A percentile compares a stretch with the other conserved stretches of the same genome.
Evolutionary conservation across 352 stramenopile species (phyloP).

Genomic region (Phytophthora sansomeana): DNA sequence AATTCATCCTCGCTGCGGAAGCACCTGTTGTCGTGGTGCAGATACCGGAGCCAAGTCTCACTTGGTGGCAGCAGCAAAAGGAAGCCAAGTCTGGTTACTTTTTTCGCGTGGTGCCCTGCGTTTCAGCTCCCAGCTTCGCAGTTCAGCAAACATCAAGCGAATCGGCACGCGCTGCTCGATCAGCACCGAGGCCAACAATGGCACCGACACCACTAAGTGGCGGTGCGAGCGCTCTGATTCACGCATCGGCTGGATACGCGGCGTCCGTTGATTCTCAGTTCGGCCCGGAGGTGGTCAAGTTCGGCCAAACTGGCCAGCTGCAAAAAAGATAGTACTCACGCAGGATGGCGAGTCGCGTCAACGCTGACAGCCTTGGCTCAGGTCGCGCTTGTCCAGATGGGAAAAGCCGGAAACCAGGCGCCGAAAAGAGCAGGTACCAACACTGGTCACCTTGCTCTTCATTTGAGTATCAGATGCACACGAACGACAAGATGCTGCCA

Average conservation of each 20-base stretch:
- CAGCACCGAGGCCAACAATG: background rate
- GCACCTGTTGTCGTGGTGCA: slow-evolving; percentile 7
- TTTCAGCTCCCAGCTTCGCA: slow-evolving; percentile 7
- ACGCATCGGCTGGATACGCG: slow-evolving; percentile 21
- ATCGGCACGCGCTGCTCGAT: background rate
- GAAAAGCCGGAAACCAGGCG: slow-evolving; percentile 18
- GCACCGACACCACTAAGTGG: slow-evolving; percentile 5
- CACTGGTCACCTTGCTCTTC: slow-evolving; percentile 28
- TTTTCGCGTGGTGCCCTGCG: background rate
- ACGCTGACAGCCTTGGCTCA: slow-evolving; percentile 8
- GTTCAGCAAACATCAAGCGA: slow-evolving; percentile 14
- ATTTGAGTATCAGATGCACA: slow-evolving; percentile 21
- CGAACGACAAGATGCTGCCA: slow-evolving; percentile 21
- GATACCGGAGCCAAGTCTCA: slow-evolving; percentile 9
- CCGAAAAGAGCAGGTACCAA: slow-evolving; percentile 16
- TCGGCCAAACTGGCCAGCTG: slow-evolving; percentile 29
- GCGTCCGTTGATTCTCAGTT: slow-evolving; percentile 17
- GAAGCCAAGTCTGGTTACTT: slow-evolving; percentile 17
- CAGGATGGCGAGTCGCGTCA: slow-evolving; percentile 15
- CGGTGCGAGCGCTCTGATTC: slow-evolving; percentile 27
- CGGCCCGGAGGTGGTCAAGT: slow-evolving; percentile 14
- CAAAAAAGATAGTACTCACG: slow-evolving; percentile 27
- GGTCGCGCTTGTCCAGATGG: slow-evolving; percentile 12
- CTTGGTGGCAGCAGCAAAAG: slow-evolving; percentile 1
- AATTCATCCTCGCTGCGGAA: slow-evolving; percentile 20